Percentiles rank a stretch among this genome's conserved stretches.
These are phyloP conservation scores for Globisporangium parvum DNA, from an alignment of 352 stramenopile genomes.

Conservation along the genomic window DNA sequence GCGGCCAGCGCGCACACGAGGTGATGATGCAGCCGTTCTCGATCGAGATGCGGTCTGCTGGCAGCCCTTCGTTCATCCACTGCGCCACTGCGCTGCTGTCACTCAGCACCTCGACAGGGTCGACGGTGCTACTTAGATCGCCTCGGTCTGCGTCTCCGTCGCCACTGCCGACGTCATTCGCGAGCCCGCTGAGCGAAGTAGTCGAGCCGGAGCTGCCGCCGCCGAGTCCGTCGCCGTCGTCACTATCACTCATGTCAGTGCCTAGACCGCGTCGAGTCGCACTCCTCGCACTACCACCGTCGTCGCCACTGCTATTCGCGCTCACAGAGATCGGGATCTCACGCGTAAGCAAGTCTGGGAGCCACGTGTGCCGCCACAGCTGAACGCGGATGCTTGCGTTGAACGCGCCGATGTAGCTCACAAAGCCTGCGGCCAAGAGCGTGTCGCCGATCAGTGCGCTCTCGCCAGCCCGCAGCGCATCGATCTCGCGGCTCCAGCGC, in stretches of 20 bases:
- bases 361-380: slow-evolving; percentile 83
- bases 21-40: slow-evolving; percentile 92
- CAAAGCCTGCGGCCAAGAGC: slow-evolving; percentile 83
- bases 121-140: slow-evolving; percentile 22
- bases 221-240: background rate
- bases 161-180: background rate
- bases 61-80: slow-evolving; percentile 91
- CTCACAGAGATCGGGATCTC: slow-evolving; percentile 79
- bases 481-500: slow-evolving; percentile 86
- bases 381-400: slow-evolving; percentile 74
- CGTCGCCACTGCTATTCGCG: background rate
- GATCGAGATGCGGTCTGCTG: slow-evolving; percentile 87
- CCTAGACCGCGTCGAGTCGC: background rate
- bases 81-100: slow-evolving; percentile 79
- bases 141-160: slow-evolving; percentile 2
- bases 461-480: slow-evolving; percentile 67
- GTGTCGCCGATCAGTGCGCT: slow-evolving; percentile 84
- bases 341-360: slow-evolving; percentile 78
- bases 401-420: slow-evolving; percentile 91
- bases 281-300: background rate
- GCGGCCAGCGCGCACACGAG: slow-evolving; percentile 81
- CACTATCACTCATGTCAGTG: background rate
- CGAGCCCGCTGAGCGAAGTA: background rate
- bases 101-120: slow-evolving; percentile 85
- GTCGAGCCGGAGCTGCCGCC: slow-evolving; percentile 1